phyloP scores from a whole-genome alignment of 2,329 filamentous ascomycete species.

The Colletotrichum sp. region DNA sequence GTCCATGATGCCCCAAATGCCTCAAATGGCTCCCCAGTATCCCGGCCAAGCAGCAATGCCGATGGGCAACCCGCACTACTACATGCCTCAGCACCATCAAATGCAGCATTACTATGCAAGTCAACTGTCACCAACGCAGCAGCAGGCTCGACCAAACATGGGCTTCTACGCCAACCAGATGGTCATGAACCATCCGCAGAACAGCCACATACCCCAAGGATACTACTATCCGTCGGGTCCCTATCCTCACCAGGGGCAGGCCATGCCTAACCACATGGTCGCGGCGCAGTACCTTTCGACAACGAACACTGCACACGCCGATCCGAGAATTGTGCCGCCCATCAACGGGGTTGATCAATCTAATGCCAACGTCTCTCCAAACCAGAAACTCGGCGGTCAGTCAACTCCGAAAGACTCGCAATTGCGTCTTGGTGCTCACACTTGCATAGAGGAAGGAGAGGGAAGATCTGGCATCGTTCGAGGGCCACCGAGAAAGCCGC shows the following conservation, averaged over 20 bases:
- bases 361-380: not conserved
- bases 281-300: constrained; percentile 38
- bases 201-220: constrained; percentile 31
- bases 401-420: not conserved
- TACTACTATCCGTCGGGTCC: constrained; percentile 52
- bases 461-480: constrained; percentile 49
- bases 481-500: constrained; percentile 61
- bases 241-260: constrained; percentile 37
- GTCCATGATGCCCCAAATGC: constrained; percentile 41
- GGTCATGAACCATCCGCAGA: constrained; percentile 46
- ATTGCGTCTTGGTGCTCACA: not conserved
- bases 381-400: not conserved
- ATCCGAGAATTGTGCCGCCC: constrained; percentile 26
- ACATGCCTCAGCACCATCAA: constrained; percentile 48
- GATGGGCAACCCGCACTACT: constrained; percentile 49
- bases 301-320: constrained; percentile 25
- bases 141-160: constrained; percentile 38
- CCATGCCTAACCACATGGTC: constrained; percentile 36
- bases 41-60: constrained; percentile 41
- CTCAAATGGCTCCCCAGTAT: constrained; percentile 45
- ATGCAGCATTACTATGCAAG: constrained; percentile 49
- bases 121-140: constrained; percentile 43
- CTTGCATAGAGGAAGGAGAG: constrained; percentile 22
- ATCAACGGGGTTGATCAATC: constrained; percentile 21
- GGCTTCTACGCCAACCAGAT: constrained; percentile 50